These are phyloP conservation scores for Pulveroboletus sp. DNA, from an alignment of 768 basidiomycete species.

Conservation along the genomic window DNA sequence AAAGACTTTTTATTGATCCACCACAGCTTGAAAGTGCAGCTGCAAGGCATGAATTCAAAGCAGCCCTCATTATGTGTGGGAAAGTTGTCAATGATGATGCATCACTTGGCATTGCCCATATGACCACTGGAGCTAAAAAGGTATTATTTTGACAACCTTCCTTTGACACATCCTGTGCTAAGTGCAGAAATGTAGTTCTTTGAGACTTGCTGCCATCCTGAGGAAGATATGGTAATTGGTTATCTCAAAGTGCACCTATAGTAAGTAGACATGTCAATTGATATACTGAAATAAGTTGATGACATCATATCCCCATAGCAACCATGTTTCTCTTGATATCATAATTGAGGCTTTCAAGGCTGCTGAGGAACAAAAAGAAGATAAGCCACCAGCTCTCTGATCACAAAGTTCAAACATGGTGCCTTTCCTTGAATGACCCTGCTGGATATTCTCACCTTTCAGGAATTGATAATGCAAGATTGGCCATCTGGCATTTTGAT, in stretches of 20 bases:
- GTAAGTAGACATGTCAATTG: not conserved
- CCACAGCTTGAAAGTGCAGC: slow-evolving; percentile 1
- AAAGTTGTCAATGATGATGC: slow-evolving; percentile 8
- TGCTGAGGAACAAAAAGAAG: not conserved
- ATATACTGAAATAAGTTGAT: not conserved
- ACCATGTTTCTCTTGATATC: not conserved
- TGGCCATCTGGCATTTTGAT: no score
- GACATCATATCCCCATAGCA: no score
- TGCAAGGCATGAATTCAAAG: slow-evolving; percentile 9
- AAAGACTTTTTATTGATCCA: not conserved
- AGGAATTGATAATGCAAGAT: no score
- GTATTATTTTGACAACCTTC: no score
- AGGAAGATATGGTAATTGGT: not conserved
- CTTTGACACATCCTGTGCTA: no score
- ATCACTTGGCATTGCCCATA: not conserved
- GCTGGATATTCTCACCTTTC: no score
- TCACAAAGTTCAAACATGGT: not conserved
- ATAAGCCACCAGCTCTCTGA: not conserved
- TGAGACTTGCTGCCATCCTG: not conserved
- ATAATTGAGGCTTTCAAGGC: not conserved
- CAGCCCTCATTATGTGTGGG: slow-evolving; percentile 7
- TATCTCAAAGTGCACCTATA: slow-evolving; percentile 10
- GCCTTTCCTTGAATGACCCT: not conserved
- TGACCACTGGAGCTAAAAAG: not conserved
- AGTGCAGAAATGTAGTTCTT: not conserved